Evolutionary conservation across 306 rosid species (phyloP), one percentile per base, ranked within the genome.

Genomic region (Abrus precatorius): DNA sequence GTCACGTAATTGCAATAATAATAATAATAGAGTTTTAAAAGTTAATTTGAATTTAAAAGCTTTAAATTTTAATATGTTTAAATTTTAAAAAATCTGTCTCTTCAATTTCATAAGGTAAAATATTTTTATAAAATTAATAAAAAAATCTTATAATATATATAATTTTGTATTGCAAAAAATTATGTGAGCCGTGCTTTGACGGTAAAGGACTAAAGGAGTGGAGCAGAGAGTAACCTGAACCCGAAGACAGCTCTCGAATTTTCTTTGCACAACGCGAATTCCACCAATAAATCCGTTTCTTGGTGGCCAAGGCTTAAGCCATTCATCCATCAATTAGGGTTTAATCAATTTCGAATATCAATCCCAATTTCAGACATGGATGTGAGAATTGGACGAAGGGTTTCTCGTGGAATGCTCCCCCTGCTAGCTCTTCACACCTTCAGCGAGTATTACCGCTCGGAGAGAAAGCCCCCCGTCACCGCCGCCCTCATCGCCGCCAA

Each of bases 401-500:
- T 74, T 52, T 80, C 92, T 1, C 74, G 91, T 9, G 87, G 93
- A 76, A 84, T 93, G 97, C 55, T 95, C 20, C 93, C 97, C 2
- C 79, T 91, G 3, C 85, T 93, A 13, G 98, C 94, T 8, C 86
- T 90, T 73, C 96, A 95, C 72, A 88, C 92, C n/a, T 85, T 79
- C 34, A 84, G 86, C 83, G 93, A 95, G 88, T 95, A 90, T 44
- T 86, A 84, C 88, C 72, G 96, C 60, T 91, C 92, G 1, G 84
- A 85, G 0, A 30, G 89, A 10, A 95, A 93, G 44, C 99, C 97
- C 0, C 98, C 98, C 0, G 86, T 95, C 60, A 95, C 99, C 53
- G 92, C 97, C 75, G 92, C 86, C 13, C 93, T 95, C 34, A 82
- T 95, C 38, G 97, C 97, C 53, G 90, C 92, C 72, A 95, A 91